Conservation (phyloP, 768 basidiomycete species). For the Tephrocybe sp. region DNA sequence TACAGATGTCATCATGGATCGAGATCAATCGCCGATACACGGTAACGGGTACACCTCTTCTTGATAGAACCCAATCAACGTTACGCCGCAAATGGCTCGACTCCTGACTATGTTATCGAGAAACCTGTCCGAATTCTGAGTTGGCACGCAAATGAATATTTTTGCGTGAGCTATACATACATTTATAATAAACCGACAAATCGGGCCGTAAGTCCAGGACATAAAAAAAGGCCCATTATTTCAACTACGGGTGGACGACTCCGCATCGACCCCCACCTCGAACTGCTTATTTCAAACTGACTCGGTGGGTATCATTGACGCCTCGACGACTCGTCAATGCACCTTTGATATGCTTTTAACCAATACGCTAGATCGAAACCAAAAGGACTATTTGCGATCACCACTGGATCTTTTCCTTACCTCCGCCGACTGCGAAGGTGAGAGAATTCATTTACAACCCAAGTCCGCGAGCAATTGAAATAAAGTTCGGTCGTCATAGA, state of each 20-base stretch:
- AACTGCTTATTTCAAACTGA: background rate
- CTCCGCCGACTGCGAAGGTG: conserved; percentile 51
- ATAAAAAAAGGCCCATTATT: conserved; percentile 25
- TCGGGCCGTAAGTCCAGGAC: conserved; percentile 13
- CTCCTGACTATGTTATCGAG: background rate
- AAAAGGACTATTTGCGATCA: conserved; percentile 37
- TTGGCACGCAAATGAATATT: conserved; percentile 4
- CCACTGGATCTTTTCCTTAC: conserved; percentile 38
- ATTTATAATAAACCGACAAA: conserved; percentile 9
- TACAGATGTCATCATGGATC: too few relatives aligned
- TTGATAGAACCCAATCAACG: conserved; percentile 5
- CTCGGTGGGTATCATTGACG: conserved; percentile 8
- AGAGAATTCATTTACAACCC: conserved; percentile 15
- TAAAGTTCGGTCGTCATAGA: conserved; percentile 27
- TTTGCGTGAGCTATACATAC: conserved; percentile 1
- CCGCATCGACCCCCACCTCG: conserved; percentile 4
- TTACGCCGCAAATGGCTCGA: conserved; percentile 1
- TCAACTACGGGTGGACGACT: background rate
- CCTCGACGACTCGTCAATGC: background rate
- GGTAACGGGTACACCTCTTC: background rate
- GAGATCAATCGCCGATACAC: too few relatives aligned
- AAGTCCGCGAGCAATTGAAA: conserved; percentile 26
- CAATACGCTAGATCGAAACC: conserved; percentile 31
- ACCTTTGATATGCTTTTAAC: conserved; percentile 32
- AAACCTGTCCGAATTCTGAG: conserved; percentile 6